These are phyloP conservation scores for Verruconis gallopava DNA, from an alignment of 2,329 filamentous ascomycete genomes.

Conservation along the genomic window DNA sequence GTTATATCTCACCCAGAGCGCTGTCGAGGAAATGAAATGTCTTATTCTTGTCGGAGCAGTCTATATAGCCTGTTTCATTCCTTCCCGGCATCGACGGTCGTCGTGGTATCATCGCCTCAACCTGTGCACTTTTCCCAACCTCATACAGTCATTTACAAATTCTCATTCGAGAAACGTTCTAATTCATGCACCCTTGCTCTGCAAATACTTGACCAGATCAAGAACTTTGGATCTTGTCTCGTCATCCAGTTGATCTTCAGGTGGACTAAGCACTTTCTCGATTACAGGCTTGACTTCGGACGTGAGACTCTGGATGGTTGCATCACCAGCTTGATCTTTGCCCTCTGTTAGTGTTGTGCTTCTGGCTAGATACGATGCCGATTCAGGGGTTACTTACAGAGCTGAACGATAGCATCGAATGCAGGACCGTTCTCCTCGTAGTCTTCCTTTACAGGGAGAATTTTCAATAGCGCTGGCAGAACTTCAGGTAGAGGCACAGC, in stretches of 20 bases:
- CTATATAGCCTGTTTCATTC: no score
- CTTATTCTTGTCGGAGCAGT: no score
- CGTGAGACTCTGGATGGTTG: constrained; percentile 56
- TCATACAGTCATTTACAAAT: neutral
- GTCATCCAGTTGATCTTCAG: constrained; percentile 62
- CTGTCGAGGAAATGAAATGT: no score
- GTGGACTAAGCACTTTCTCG: constrained; percentile 56
- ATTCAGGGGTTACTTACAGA: constrained; percentile 47
- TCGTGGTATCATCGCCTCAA: constrained; percentile 1
- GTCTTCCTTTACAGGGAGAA: constrained; percentile 82
- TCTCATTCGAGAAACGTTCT: no score
- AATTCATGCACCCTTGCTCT: constrained; percentile 15
- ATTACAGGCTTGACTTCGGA: constrained; percentile 57
- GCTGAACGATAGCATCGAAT: constrained; percentile 76
- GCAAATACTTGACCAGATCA: constrained; percentile 45
- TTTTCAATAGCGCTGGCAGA: constrained; percentile 62
- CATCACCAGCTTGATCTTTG: constrained; percentile 53
- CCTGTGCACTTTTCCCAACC: no score
- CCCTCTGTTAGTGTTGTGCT: neutral
- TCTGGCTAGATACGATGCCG: neutral
- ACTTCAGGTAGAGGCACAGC: constrained; percentile 69
- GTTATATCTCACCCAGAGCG: no score
- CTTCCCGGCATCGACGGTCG: neutral
- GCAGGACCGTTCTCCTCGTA: constrained; percentile 94
- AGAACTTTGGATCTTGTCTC: constrained; percentile 55